Evolutionary conservation across 495 filamentous ascomycete species (phyloP).

Genomic region (Staphylotrichum longicolle): DNA sequence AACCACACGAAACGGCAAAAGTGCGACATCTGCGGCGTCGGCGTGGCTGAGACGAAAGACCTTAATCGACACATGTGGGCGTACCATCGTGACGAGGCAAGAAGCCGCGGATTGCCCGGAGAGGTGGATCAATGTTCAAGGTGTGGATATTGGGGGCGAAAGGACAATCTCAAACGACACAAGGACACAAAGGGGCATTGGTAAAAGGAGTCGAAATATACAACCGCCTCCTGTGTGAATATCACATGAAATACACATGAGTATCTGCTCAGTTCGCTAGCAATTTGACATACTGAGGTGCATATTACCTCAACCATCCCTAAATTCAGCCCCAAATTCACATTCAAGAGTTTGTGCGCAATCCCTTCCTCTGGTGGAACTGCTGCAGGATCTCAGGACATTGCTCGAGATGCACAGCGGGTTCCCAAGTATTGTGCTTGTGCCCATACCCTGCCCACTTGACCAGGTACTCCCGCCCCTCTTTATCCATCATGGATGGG

Average conservation of each 20-base stretch:
- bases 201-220: too few relatives aligned
- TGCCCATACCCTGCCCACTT: conserved; percentile 22
- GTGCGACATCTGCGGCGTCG: neutral
- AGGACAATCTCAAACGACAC: neutral
- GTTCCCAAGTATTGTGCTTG: conserved; percentile 25
- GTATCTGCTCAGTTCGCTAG: too few relatives aligned
- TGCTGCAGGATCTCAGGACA: conserved; percentile 22
- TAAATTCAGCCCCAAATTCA: too few relatives aligned
- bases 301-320: too few relatives aligned
- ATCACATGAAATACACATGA: too few relatives aligned
- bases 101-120: neutral
- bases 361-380: conserved; percentile 14
- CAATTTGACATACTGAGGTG: too few relatives aligned
- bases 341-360: too few relatives aligned
- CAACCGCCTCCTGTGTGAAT: too few relatives aligned
- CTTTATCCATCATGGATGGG: too few relatives aligned
- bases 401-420: conserved; percentile 19
- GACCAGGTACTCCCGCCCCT: too few relatives aligned
- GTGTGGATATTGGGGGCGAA: neutral
- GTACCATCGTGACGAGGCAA: neutral
- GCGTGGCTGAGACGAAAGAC: neutral
- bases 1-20: neutral
- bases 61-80: neutral
- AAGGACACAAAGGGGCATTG: neutral
- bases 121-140: neutral